Evolutionary conservation across 106 monocot species (phyloP), one percentile per base, ranked within the genome.

Genomic region (Iris macrosiphon): DNA sequence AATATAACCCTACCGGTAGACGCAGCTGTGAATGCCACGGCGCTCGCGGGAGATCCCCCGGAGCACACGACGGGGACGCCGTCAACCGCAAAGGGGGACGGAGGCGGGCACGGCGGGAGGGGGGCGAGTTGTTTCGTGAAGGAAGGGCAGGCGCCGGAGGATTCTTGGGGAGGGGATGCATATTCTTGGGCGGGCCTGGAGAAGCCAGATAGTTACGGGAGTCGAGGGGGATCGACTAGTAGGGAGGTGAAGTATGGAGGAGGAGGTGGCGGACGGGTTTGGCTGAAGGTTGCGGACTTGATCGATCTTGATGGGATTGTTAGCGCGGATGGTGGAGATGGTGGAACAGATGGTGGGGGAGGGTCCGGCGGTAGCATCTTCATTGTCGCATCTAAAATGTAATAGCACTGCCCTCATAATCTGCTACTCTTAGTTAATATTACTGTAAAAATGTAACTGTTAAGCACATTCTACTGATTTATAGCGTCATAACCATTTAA

Each of bases 91-190:
- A 62, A 86, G 45, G 96, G 96, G 2, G 91, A 91, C 38, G 98
- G 98, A 0, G 98, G 98, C 0, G 98, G 98, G 6, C 79, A 91
- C 31, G 98, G 98, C 0, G 98, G 98, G 1, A 48, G 98, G 31
- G 98, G 98, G 6, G 98, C 98, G n/a, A 91, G 98, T 49, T 98
- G 98, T 59, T 69, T 69, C 8, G 72, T 77, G 56, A 75, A 43
- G 70, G 75, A 87, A 28, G 90, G 80, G 40, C 76, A 90, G 72
- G 49, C 72, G 6, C 75, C 72, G 60, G 96, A 90, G 67, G 98
- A 98, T 65, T 77, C 78, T 2, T 98, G 98, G 98, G 98, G 98
- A 2, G 98, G 98, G 23, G 98, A 98, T 63, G 77, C 98, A 0
- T 98, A 98, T 40, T 59, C 80, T 5, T 98, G 98, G 98, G 69